phyloP scores from a whole-genome alignment of 495 filamentous ascomycete genomes.

The Penicillium crystallinum region DNA sequence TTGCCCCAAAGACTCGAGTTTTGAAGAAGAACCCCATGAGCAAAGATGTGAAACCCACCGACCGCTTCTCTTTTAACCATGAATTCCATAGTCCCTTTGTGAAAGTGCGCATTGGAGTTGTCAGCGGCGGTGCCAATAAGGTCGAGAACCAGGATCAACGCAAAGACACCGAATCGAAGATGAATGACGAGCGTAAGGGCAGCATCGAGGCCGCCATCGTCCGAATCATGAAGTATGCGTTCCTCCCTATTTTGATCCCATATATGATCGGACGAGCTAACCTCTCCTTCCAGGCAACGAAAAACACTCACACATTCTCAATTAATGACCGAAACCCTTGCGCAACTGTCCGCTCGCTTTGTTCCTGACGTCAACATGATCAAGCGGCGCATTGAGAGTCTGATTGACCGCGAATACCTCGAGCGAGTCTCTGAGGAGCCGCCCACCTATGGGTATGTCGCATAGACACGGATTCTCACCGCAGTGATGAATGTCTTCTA shows the following conservation, averaged over 20 bases:
- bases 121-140: slow-evolving; percentile 61
- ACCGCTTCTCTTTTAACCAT: slow-evolving; percentile 80
- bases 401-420: slow-evolving; percentile 92
- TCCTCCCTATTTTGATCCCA: not conserved
- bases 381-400: slow-evolving; percentile 87
- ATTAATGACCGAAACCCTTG: slow-evolving; percentile 79
- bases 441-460: slow-evolving; percentile 75
- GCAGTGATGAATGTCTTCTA: not conserved
- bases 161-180: slow-evolving; percentile 81
- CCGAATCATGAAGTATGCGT: slow-evolving; percentile 87
- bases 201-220: slow-evolving; percentile 88
- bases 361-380: slow-evolving; percentile 85
- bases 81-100: slow-evolving; percentile 75
- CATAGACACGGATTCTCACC: slow-evolving; percentile 27
- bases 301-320: slow-evolving; percentile 76
- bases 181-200: slow-evolving; percentile 69
- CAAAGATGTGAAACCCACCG: slow-evolving; percentile 73
- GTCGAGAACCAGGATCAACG: slow-evolving; percentile 82
- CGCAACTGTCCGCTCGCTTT: slow-evolving; percentile 73
- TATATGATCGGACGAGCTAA: slow-evolving; percentile 7
- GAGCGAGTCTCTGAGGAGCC: slow-evolving; percentile 72
- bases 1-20: slow-evolving; percentile 79
- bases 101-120: slow-evolving; percentile 80
- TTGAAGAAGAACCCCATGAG: slow-evolving; percentile 78
- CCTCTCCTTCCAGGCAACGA: slow-evolving; percentile 64